These are phyloP conservation scores for Yarrowia hollandica DNA, from an alignment of 805 yeast species.

Conservation along the genomic window DNA sequence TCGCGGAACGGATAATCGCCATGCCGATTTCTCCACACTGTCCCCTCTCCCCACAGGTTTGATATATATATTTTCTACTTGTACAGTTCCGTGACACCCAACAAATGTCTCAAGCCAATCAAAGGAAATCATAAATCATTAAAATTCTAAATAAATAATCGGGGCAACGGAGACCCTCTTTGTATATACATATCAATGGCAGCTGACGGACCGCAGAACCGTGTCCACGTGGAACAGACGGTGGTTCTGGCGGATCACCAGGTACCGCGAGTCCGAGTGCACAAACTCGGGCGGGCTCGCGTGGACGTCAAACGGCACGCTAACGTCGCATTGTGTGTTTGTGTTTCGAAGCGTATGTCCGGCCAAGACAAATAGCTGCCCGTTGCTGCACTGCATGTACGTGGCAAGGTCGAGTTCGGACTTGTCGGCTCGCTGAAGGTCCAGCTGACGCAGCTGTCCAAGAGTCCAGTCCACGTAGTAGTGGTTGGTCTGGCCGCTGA, in stretches of 20 bases:
- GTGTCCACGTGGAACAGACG: not conserved
- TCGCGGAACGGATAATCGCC: no score
- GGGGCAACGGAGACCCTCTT: no score
- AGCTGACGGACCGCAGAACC: no score
- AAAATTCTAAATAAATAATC: no score
- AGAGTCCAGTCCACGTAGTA: not conserved
- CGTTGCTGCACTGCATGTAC: conserved; percentile 20
- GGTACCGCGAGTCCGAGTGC: not conserved
- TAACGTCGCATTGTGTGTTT: not conserved
- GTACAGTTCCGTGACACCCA: no score
- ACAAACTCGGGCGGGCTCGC: not conserved
- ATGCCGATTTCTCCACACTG: no score
- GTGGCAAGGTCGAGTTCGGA: conserved; percentile 14
- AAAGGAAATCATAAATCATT: no score
- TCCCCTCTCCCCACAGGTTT: no score
- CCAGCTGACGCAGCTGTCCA: not conserved
- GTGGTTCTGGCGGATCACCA: not conserved
- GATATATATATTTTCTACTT: no score
- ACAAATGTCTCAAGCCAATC: no score
- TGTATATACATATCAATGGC: no score
- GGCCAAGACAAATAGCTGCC: conserved; percentile 15
- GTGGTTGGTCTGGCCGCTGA: not conserved
- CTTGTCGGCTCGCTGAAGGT: not conserved
- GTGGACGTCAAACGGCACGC: not conserved
- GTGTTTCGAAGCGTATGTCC: not conserved